Conservation (phyloP, 1,139 yeast genomes). For the Debaryomyces sp. region DNA sequence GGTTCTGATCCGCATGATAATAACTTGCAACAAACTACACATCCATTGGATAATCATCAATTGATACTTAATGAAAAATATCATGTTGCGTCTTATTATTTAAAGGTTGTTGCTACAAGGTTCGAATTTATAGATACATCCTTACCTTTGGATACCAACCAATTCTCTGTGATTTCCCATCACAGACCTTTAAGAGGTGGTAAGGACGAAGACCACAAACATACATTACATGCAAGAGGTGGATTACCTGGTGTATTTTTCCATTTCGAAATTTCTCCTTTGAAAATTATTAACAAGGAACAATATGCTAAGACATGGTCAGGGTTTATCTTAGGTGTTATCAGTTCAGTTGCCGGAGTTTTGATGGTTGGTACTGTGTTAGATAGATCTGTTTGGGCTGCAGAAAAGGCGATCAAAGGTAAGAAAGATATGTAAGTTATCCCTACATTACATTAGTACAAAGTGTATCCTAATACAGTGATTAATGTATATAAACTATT, state of each 20-base stretch:
- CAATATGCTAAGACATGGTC: conserved; percentile 81
- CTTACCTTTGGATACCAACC: conserved; percentile 74
- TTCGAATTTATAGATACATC: conserved; percentile 63
- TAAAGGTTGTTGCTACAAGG: conserved; percentile 90
- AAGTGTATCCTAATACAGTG: conserved; percentile 1
- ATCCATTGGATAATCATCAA: conserved; percentile 70
- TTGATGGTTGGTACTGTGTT: conserved; percentile 88
- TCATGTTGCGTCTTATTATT: conserved; percentile 73
- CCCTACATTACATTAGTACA: neutral
- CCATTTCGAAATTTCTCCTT: conserved; percentile 88
- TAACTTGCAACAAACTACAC: conserved; percentile 43
- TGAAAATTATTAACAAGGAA: conserved; percentile 87
- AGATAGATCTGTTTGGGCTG: conserved; percentile 88
- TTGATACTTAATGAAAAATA: conserved; percentile 51
- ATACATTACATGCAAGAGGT: conserved; percentile 80
- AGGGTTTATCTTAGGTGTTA: conserved; percentile 79
- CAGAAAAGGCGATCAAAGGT: conserved; percentile 75
- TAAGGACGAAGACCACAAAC: conserved; percentile 85
- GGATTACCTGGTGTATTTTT: conserved; percentile 91
- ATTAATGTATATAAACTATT: conserved; percentile 6
- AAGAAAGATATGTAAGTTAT: conserved; percentile 55
- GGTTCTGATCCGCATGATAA: conserved; percentile 59
- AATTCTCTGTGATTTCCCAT: conserved; percentile 88
- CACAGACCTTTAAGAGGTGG: conserved; percentile 87
- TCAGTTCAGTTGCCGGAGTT: conserved; percentile 92